These are phyloP conservation scores for Pleomassaria siparia DNA, from an alignment of 2,329 filamentous ascomycete species.

Conservation along the genomic window DNA sequence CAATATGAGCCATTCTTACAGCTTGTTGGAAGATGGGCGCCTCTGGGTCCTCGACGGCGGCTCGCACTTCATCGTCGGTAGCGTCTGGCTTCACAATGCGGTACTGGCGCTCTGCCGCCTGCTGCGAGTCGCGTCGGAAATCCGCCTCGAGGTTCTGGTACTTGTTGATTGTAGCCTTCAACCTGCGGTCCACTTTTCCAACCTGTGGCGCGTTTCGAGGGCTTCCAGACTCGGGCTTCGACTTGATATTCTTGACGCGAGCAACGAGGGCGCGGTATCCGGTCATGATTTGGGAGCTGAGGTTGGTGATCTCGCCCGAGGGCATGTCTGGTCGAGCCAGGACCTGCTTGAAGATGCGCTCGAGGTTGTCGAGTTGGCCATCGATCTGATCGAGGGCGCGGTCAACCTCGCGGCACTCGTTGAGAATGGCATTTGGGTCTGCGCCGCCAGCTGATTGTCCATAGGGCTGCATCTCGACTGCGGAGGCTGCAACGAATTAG, in stretches of 20 bases:
- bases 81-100: slow-evolving; percentile 84
- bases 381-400: slow-evolving; percentile 75
- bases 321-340: slow-evolving; percentile 76
- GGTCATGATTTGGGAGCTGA: slow-evolving; percentile 79
- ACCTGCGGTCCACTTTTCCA: slow-evolving; percentile 73
- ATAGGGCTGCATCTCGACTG: slow-evolving; percentile 73
- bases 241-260: slow-evolving; percentile 80
- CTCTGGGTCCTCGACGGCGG: slow-evolving; percentile 72
- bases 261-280: slow-evolving; percentile 78
- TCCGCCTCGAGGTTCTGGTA: slow-evolving; percentile 80
- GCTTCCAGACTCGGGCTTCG: slow-evolving; percentile 71
- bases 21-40: slow-evolving; percentile 87
- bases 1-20: slow-evolving; percentile 42
- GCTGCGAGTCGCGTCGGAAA: slow-evolving; percentile 77
- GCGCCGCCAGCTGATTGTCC: slow-evolving; percentile 24
- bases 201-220: slow-evolving; percentile 78
- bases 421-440: slow-evolving; percentile 75
- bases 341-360: slow-evolving; percentile 68
- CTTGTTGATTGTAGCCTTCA: slow-evolving; percentile 77
- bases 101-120: slow-evolving; percentile 87
- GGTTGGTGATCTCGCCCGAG: slow-evolving; percentile 69
- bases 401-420: slow-evolving; percentile 82
- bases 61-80: slow-evolving; percentile 72
- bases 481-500: slow-evolving; percentile 29
- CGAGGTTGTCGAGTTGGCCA: slow-evolving; percentile 69